Percentiles rank a stretch among this genome's conserved stretches.
These are phyloP conservation scores for Lachnellula cervina DNA, from an alignment of 2,329 filamentous ascomycete genomes.

Conservation along the genomic window DNA sequence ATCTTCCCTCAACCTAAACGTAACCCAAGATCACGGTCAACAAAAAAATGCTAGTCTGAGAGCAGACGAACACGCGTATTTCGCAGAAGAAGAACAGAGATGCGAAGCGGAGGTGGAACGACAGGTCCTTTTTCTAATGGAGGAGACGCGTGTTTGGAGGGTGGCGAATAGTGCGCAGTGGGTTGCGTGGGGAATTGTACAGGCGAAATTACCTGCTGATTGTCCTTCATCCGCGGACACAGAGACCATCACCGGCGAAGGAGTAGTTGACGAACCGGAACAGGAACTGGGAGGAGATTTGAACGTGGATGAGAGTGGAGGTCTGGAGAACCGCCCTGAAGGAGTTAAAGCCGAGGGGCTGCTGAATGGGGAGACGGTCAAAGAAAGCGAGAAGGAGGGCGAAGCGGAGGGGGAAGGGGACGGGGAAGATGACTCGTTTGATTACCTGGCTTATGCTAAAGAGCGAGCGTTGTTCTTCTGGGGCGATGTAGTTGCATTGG, in stretches of 20 bases:
- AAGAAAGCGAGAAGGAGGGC: constrained; percentile 20
- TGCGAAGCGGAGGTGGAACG: constrained; percentile 61
- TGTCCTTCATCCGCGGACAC: neutral
- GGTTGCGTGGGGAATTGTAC: constrained; percentile 95
- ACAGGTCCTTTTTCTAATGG: constrained; percentile 65
- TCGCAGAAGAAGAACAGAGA: constrained; percentile 52
- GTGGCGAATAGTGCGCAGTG: constrained; percentile 83
- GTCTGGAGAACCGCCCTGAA: constrained; percentile 19
- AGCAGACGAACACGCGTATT: constrained; percentile 27
- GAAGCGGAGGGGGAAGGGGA: constrained; percentile 23
- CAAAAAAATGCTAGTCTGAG: neutral
- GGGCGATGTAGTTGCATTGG: constrained; percentile 78
- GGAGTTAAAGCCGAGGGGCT: constrained; percentile 15
- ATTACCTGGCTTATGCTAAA: constrained; percentile 88
- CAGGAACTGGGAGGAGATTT: neutral
- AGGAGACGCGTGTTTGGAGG: constrained; percentile 81
- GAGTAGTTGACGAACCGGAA: constrained; percentile 1
- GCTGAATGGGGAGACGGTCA: constrained; percentile 1
- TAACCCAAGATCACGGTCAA: neutral
- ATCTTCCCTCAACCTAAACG: neutral
- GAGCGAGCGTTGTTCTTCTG: constrained; percentile 91
- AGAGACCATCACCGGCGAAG: too few species aligned
- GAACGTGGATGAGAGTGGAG: constrained; percentile 1
- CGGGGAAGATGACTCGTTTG: constrained; percentile 66
- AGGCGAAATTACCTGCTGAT: constrained; percentile 73